These are phyloP conservation scores for Alternaria viburni DNA, from an alignment of 2,329 filamentous ascomycete genomes.

Conservation along the genomic window DNA sequence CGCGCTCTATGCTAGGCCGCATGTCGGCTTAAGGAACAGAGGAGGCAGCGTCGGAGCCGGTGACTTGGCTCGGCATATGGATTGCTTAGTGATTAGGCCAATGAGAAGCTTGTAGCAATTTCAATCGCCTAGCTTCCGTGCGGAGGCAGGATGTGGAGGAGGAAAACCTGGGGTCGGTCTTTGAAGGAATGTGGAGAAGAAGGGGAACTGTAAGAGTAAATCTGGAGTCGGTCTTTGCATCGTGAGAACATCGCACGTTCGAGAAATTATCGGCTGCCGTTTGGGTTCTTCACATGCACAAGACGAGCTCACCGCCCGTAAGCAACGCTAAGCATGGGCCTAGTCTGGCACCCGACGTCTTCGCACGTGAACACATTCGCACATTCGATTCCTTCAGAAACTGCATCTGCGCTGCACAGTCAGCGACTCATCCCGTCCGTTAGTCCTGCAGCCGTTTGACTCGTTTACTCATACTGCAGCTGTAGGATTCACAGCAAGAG, in stretches of 20 bases:
- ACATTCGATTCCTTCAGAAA: not conserved
- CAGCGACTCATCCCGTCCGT: not conserved
- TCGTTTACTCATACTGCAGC: not conserved
- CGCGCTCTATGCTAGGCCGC: not conserved
- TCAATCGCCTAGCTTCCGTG: not conserved
- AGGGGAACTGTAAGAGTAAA: not conserved
- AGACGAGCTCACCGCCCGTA: not conserved
- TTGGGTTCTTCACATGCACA: conserved; percentile 1
- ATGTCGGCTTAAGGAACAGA: not conserved
- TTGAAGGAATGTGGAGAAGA: conserved; percentile 15
- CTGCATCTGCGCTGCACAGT: not conserved
- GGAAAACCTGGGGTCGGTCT: conserved; percentile 28
- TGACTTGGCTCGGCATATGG: conserved; percentile 1
- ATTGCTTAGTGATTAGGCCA: not conserved
- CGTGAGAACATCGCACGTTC: not conserved
- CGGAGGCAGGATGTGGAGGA: conserved; percentile 7
- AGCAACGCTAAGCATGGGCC: conserved; percentile 1
- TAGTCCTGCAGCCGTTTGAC: not conserved
- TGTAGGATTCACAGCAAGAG: not conserved
- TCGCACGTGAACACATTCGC: not conserved
- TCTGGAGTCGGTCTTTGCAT: conserved; percentile 12
- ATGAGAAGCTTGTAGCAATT: not conserved
- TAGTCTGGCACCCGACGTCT: not conserved
- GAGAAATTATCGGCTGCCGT: not conserved
- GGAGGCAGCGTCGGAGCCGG: not conserved